Base-by-base conservation (phyloP, 176 grass and related monocot species). In the Echinochloa phyllopogon region DNA sequence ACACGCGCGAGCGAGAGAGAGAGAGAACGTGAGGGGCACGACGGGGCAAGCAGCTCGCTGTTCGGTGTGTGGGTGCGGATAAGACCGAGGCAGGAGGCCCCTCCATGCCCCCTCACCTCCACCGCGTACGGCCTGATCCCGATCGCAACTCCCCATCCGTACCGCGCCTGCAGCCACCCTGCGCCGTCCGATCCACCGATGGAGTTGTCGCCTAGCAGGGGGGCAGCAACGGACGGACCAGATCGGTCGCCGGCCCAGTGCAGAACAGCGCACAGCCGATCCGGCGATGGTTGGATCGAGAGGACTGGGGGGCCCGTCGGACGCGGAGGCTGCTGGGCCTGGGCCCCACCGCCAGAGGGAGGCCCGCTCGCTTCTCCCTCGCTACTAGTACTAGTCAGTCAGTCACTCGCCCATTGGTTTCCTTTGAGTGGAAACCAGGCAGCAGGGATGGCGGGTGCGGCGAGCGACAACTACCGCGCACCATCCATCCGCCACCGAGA, bases 351-450 rank as follows among this genome's bases (percentile, higher is more conserved):
- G 5, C 44, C 61, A 24, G 37, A 0, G n/a, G 25, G 39, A 53
- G 4, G n/a, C 53, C 52, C 53, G 12, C 53, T 21, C 4, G 29
- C 29, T 6, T 21, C 18, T n/a, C 18, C 53, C 0, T 0, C 8
- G 1, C 10, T 8, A 2, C 56, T 8, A 0, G n/a, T n/a, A n/a
- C n/a, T n/a, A n/a, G n/a, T n/a, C n/a, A n/a, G n/a, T n/a, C n/a
- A n/a, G 8, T 58, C 55, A 21, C 56, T 58, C 3, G 29, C 4
- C 17, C 29, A 17, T 49, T 5, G 17, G 67, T 14, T 1, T 15
- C 2, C 55, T 63, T 85, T 24, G 88, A 69, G 76, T 82, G 14
- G 53, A 81, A 85, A 69, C 24, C 47, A 74, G 69, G 6, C 5
- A 14, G 11, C 5, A 5, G 11, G 14, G 62, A 9, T 7, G 48